A percentile compares a stretch with the other conserved stretches of the same genome.
These are phyloP conservation scores for Suillus fuscotomentosus DNA, from an alignment of 768 basidiomycete genomes.

Conservation along the genomic window DNA sequence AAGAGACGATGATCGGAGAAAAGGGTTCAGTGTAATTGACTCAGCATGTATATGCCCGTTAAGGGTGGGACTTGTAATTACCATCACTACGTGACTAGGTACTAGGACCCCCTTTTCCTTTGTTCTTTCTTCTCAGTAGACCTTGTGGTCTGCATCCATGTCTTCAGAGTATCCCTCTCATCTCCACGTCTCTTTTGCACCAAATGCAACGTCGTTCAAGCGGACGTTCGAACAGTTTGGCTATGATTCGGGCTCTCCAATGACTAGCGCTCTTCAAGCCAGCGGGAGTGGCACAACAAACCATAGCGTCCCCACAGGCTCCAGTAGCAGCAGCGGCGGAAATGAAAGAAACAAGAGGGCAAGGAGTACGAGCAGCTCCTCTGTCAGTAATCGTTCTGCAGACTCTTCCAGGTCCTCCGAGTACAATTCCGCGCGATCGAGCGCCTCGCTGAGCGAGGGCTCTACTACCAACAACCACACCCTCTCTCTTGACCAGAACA, in stretches of 20 bases:
- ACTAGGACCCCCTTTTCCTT: constrained; percentile 4
- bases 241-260: constrained; percentile 28
- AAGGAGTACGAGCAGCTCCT: constrained; percentile 50
- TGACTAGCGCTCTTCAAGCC: constrained; percentile 22
- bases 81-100: background rate
- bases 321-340: constrained; percentile 30
- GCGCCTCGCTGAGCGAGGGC: constrained; percentile 29
- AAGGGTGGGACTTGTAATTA: constrained; percentile 2
- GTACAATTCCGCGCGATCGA: constrained; percentile 33
- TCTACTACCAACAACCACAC: constrained; percentile 16
- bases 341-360: constrained; percentile 59
- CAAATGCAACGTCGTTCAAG: constrained; percentile 54
- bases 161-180: constrained; percentile 40
- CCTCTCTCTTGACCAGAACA: constrained; percentile 6
- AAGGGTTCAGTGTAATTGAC: background rate
- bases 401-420: constrained; percentile 37
- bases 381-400: constrained; percentile 33
- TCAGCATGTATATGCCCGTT: background rate
- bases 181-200: constrained; percentile 50
- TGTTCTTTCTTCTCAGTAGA: constrained; percentile 1
- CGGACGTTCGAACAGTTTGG: constrained; percentile 52
- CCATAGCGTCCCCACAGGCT: constrained; percentile 12
- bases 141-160: constrained; percentile 4
- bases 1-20: background rate
- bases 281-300: constrained; percentile 28